phyloP scores from a whole-genome alignment of 1,284 basidiomycete species.

The Ganoderma multipileum region DNA sequence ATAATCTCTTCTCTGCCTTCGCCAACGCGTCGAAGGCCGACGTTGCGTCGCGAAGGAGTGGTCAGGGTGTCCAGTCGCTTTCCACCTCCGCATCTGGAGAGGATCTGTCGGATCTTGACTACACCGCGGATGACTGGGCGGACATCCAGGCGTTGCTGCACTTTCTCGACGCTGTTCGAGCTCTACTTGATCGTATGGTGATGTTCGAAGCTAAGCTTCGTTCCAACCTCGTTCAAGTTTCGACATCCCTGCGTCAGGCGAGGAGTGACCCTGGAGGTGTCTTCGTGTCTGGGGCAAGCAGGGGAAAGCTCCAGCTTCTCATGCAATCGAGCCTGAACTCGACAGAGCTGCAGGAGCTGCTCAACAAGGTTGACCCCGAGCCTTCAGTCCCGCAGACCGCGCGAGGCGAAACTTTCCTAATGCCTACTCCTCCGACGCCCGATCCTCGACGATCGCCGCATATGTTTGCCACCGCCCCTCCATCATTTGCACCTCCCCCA shows the following conservation, averaged over 20 bases:
- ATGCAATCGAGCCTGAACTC: constrained; percentile 86
- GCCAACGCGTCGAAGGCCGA: constrained; percentile 67
- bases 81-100: constrained; percentile 52
- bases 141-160: constrained; percentile 86
- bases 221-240: constrained; percentile 62
- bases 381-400: constrained; percentile 33
- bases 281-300: constrained; percentile 66
- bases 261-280: constrained; percentile 59
- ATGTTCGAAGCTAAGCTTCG: constrained; percentile 76
- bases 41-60: constrained; percentile 50
- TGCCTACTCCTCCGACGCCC: constrained; percentile 36
- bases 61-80: constrained; percentile 34
- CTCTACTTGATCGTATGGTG: constrained; percentile 69
- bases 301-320: constrained; percentile 76
- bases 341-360: constrained; percentile 70
- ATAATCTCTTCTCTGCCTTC: constrained; percentile 73
- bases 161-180: constrained; percentile 78
- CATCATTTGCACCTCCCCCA: constrained; percentile 35
- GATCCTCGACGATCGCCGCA: constrained; percentile 37
- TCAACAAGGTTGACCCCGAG: constrained; percentile 60
- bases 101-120: constrained; percentile 82
- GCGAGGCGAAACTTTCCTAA: constrained; percentile 33
- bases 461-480: constrained; percentile 30
- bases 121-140: constrained; percentile 86
- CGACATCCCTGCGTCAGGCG: constrained; percentile 61